Percentiles rank a stretch among this genome's conserved stretches.
These are phyloP conservation scores for Neospermospora avenae DNA, from an alignment of 2,329 filamentous ascomycete genomes.

Conservation along the genomic window DNA sequence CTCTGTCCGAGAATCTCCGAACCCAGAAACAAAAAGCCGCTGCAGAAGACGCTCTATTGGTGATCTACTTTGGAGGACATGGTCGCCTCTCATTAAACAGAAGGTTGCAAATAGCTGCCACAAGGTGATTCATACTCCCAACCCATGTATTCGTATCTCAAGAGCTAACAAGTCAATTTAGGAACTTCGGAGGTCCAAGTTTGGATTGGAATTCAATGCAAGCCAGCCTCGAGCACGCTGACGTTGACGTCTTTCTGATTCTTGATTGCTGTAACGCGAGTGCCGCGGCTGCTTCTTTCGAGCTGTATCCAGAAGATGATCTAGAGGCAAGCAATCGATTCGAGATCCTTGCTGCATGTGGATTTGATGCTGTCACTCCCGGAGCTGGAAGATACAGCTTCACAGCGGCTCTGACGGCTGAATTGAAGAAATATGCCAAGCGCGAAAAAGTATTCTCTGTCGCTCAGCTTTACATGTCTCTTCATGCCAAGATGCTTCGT, in stretches of 20 bases:
- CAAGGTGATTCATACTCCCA: not conserved
- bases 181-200: not conserved
- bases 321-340: not conserved
- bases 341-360: not conserved
- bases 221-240: not conserved
- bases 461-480: not conserved
- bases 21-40: not conserved
- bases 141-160: too few relatives aligned
- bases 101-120: not conserved
- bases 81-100: not conserved
- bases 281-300: not conserved
- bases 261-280: constrained; percentile 1
- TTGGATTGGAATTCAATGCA: not conserved
- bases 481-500: not conserved
- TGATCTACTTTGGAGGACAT: not conserved
- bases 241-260: not conserved
- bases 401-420: not conserved
- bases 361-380: not conserved
- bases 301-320: not conserved
- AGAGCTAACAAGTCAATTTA: not conserved
- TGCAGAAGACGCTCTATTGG: not conserved
- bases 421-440: not conserved
- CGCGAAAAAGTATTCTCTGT: not conserved
- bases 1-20: not conserved
- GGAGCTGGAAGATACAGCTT: not conserved